Evolutionary conservation across 345 rosid genomes (phyloP).

Genomic region (Reutealis trisperma): DNA sequence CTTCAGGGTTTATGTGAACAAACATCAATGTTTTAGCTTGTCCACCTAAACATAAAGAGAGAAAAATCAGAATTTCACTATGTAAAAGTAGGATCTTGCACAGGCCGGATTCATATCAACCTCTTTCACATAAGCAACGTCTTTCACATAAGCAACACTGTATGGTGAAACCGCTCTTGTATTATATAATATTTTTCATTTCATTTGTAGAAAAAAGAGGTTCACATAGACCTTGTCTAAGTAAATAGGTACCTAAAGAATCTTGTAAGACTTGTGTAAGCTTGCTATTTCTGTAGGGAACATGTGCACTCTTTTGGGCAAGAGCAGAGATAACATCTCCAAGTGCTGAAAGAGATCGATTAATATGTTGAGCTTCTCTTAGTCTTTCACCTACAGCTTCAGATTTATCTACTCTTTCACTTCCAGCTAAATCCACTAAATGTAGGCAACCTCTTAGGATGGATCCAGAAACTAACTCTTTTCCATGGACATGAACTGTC

Average conservation of each 20-base stretch:
- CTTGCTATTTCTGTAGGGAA: slow-evolving; percentile 96
- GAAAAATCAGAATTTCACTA: no score
- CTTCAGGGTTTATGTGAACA: slow-evolving; percentile 90
- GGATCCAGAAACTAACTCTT: slow-evolving; percentile 79
- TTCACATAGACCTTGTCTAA: no score
- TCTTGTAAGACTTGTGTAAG: slow-evolving; percentile 95
- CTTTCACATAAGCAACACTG: no score
- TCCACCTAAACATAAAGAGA: slow-evolving; percentile 54
- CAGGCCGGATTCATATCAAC: no score
- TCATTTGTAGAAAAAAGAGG: no score
- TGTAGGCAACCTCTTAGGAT: slow-evolving; percentile 87
- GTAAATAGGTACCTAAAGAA: slow-evolving; percentile 63
- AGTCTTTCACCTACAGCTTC: slow-evolving; percentile 97
- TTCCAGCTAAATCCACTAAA: slow-evolving; percentile 97
- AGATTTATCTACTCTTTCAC: slow-evolving; percentile 95
- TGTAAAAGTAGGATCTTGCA: no score
- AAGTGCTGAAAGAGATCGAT: slow-evolving; percentile 87
- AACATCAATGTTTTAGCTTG: slow-evolving; percentile 98
- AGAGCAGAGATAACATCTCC: slow-evolving; percentile 97
- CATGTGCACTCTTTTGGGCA: slow-evolving; percentile 87
- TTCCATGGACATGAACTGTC: slow-evolving; percentile 92
- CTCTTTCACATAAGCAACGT: no score
- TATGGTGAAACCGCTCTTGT: no score
- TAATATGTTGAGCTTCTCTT: slow-evolving; percentile 97
- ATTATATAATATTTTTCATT: no score